Evolutionary conservation across 2,329 filamentous ascomycete species (phyloP).

Genomic region (Nemania sp.): DNA sequence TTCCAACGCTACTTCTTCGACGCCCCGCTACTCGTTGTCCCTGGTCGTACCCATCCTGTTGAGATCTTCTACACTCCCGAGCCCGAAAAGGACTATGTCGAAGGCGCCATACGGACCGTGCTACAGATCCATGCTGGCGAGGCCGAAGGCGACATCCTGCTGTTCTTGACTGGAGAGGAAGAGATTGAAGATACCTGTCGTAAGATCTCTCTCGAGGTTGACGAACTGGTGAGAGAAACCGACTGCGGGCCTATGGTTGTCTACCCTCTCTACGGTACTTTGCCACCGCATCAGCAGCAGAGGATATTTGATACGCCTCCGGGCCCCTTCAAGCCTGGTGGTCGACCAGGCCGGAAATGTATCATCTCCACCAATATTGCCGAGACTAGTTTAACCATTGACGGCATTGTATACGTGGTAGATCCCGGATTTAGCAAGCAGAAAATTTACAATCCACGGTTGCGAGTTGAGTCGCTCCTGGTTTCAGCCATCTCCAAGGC

Average conservation of each 20-base stretch:
- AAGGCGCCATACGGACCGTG: constrained; percentile 91
- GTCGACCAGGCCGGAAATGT: constrained; percentile 86
- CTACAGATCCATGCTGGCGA: constrained; percentile 96
- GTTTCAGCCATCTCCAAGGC: constrained; percentile 98
- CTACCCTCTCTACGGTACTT: constrained; percentile 90
- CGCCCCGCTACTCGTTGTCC: constrained; percentile 89
- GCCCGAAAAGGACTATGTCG: constrained; percentile 94
- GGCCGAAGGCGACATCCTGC: constrained; percentile 85
- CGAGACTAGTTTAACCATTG: constrained; percentile 95
- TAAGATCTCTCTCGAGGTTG: constrained; percentile 87
- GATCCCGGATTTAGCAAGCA: constrained; percentile 99
- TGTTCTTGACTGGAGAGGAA: constrained; percentile 97
- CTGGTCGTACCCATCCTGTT: constrained; percentile 92
- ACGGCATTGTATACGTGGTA: constrained; percentile 99
- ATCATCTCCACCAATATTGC: constrained; percentile 98
- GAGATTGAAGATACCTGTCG: constrained; percentile 96
- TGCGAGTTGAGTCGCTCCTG: constrained; percentile 94
- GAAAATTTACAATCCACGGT: constrained; percentile 97
- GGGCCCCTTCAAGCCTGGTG: constrained; percentile 69
- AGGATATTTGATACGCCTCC: constrained; percentile 93
- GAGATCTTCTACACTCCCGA: constrained; percentile 99
- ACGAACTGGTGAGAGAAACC: constrained; percentile 89
- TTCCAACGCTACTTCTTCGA: constrained; percentile 98
- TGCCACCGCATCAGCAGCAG: constrained; percentile 92
- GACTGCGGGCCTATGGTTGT: constrained; percentile 87